These are phyloP conservation scores for Rheum nobile DNA, from an alignment of 148 eudicot species.

Conservation along the genomic window DNA sequence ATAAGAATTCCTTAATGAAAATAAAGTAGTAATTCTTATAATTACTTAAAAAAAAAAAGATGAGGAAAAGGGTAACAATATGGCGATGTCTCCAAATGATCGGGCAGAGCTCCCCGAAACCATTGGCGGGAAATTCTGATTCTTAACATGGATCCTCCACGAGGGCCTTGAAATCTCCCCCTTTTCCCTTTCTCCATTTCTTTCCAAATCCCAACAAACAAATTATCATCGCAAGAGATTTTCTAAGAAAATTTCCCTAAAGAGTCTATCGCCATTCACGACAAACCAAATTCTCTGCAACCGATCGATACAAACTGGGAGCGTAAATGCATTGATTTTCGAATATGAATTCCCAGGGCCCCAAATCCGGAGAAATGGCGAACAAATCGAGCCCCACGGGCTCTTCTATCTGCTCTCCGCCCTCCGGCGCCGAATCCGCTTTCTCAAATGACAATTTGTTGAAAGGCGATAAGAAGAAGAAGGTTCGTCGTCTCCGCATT, in stretches of 20 bases:
- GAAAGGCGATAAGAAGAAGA: conserved; percentile 34
- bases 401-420: not conserved
- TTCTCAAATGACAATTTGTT: conserved; percentile 15
- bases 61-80: not conserved
- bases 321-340: not conserved
- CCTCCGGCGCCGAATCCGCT: conserved; percentile 11
- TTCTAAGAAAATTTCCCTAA: not conserved
- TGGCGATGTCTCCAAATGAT: conserved; percentile 4
- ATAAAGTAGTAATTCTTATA: too few species aligned
- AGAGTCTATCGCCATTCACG: not conserved
- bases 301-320: too few species aligned
- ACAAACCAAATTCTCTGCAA: not conserved
- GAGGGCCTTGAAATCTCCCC: not conserved
- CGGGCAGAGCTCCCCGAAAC: conserved; percentile 23
- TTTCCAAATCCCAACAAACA: not conserved
- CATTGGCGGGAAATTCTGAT: conserved; percentile 35
- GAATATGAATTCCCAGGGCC: not conserved
- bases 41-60: not conserved
- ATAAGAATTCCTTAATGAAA: too few species aligned
- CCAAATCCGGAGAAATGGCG: not conserved
- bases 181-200: conserved; percentile 14
- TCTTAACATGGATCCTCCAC: conserved; percentile 8
- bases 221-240: not conserved
- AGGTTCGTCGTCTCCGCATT: conserved; percentile 19
- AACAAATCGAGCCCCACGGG: conserved; percentile 4